Evolutionary conservation across 768 basidiomycete genomes (phyloP).

Genomic region (Suillus tomentosus): DNA sequence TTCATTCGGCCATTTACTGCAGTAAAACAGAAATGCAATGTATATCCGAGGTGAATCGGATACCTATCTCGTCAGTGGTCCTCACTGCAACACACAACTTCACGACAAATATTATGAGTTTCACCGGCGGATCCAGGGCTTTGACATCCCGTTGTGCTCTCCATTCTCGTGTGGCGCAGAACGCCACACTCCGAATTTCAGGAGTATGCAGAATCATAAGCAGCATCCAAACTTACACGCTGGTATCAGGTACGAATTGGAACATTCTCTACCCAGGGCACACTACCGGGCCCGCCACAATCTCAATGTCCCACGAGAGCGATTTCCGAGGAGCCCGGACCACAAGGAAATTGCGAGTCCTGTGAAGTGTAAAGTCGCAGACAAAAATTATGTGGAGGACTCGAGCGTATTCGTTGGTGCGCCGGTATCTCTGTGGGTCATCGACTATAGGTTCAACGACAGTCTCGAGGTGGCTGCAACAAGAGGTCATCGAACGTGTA

Average conservation of each 20-base stretch:
- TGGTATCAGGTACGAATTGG: constrained; percentile 37
- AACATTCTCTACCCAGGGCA: constrained; percentile 43
- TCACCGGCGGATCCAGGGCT: constrained; percentile 37
- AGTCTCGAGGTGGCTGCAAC: neutral
- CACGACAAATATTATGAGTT: constrained; percentile 29
- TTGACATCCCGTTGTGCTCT: constrained; percentile 40
- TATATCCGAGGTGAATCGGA: neutral
- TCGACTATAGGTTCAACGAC: neutral
- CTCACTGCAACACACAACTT: constrained; percentile 12
- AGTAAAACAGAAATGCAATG: constrained; percentile 12
- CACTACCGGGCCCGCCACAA: constrained; percentile 32
- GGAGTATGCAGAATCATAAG: constrained; percentile 25
- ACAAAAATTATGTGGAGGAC: neutral
- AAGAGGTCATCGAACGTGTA: neutral
- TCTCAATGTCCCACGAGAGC: neutral
- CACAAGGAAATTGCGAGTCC: neutral
- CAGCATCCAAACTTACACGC: neutral
- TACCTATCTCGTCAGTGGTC: neutral
- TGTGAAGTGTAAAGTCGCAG: neutral
- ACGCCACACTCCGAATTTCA: constrained; percentile 33
- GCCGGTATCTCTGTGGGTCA: neutral
- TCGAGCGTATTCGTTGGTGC: neutral
- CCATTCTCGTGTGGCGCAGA: constrained; percentile 33
- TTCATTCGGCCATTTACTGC: neutral
- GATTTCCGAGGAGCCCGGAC: constrained; percentile 4